Percentiles rank a stretch among this genome's conserved stretches.
Conservation (phyloP, 164 flowering plant genomes). For the Euptelea pleiosperma region DNA sequence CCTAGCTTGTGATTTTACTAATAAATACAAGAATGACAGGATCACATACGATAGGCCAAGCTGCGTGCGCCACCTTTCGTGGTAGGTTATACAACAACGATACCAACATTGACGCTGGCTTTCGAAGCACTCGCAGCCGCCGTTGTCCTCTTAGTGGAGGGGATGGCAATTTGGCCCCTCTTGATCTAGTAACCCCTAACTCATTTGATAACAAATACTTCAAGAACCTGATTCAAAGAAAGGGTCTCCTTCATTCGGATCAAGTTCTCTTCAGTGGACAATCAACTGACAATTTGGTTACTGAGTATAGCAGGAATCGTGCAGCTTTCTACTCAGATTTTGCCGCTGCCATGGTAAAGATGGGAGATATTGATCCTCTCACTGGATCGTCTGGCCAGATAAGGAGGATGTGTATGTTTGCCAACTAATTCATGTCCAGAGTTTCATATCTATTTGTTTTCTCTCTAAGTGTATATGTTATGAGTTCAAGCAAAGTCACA, state of each 20-base stretch:
- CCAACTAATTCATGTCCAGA: slow-evolving; percentile 13
- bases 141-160: slow-evolving; percentile 29
- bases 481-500: no score
- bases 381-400: slow-evolving; percentile 38
- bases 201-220: slow-evolving; percentile 44
- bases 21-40: no score
- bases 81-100: slow-evolving; percentile 33
- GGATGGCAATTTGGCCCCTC: slow-evolving; percentile 30
- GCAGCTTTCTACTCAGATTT: slow-evolving; percentile 25
- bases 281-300: slow-evolving; percentile 29
- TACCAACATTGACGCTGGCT: slow-evolving; percentile 36
- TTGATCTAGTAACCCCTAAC: slow-evolving; percentile 45
- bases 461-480: no score
- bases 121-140: slow-evolving; percentile 26
- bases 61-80: slow-evolving; percentile 37
- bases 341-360: slow-evolving; percentile 40
- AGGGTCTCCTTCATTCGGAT: slow-evolving; percentile 39
- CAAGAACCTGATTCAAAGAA: slow-evolving; percentile 35
- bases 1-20: no score
- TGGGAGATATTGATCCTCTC: slow-evolving; percentile 40
- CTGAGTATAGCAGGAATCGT: slow-evolving; percentile 22
- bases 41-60: slow-evolving; percentile 47
- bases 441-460: no score
- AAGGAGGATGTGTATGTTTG: slow-evolving; percentile 30
- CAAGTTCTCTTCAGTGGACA: slow-evolving; percentile 35